Evolutionary conservation across 768 basidiomycete genomes (phyloP).

Genomic region (Mrakia hoshinonis): DNA sequence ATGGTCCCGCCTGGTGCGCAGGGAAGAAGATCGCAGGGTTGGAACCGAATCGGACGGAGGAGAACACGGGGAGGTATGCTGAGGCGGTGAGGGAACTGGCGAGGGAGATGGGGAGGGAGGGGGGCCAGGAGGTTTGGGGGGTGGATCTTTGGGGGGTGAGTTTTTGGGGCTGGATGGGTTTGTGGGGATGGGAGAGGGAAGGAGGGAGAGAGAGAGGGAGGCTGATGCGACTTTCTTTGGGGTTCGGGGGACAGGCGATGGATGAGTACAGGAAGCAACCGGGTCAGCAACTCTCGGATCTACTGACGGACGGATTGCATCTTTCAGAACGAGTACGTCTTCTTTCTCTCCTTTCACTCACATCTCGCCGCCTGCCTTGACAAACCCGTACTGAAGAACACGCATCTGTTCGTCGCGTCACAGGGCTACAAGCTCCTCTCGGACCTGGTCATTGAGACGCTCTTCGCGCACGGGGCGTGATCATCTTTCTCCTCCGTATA

Average conservation of each 20-base stretch:
- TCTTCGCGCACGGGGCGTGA: background rate
- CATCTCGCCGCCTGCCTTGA: background rate
- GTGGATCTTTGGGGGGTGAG: constrained; percentile 17
- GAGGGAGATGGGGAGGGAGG: background rate
- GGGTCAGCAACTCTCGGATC: constrained; percentile 9
- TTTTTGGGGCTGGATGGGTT: background rate
- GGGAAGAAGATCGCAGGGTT: background rate
- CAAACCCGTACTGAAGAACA: background rate
- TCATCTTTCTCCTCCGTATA: too few relatives aligned
- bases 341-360: background rate
- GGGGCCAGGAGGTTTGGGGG: constrained; percentile 5
- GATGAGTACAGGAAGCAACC: constrained; percentile 5
- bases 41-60: constrained; percentile 13
- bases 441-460: constrained; percentile 16
- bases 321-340: constrained; percentile 8
- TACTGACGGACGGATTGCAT: constrained; percentile 21
- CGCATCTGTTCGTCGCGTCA: background rate
- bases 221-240: background rate
- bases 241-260: constrained; percentile 6
- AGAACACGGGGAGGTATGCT: constrained; percentile 18
- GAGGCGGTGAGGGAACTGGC: constrained; percentile 7
- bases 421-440: constrained; percentile 24
- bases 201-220: background rate
- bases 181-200: background rate
- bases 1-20: constrained; percentile 5